Percentiles rank a stretch among this genome's conserved stretches.
Evolutionary conservation across 345 rosid species (phyloP).

Genomic region (Pistacia integerrima): DNA sequence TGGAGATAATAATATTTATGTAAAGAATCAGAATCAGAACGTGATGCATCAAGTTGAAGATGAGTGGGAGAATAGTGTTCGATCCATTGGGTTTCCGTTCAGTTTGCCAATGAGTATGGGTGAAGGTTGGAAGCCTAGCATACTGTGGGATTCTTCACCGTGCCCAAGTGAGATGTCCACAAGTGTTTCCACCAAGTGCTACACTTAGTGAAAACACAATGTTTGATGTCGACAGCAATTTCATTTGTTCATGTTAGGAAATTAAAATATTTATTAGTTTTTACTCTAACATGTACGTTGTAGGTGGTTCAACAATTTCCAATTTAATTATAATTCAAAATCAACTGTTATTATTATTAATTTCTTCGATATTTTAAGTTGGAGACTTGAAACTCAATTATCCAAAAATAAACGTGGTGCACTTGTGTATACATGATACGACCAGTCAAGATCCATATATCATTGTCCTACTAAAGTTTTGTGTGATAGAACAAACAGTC

Average conservation of each 20-base stretch:
- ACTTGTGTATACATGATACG: background rate
- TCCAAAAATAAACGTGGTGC: background rate
- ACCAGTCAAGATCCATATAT: background rate
- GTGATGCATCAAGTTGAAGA: constrained; percentile 17
- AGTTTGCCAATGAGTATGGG: constrained; percentile 31
- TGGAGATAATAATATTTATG: constrained; percentile 12
- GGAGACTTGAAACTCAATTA: background rate
- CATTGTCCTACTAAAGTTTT: too few relatives aligned
- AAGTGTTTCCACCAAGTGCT: constrained; percentile 33
- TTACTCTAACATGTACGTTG: constrained; percentile 17
- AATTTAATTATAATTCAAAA: background rate
- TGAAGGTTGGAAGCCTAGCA: constrained; percentile 44
- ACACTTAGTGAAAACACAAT: constrained; percentile 22
- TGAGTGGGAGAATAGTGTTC: constrained; percentile 26
- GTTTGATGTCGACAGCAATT: constrained; percentile 8
- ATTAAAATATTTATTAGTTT: background rate
- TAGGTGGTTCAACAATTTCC: background rate
- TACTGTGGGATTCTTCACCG: constrained; percentile 36
- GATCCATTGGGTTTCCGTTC: constrained; percentile 34
- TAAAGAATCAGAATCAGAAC: constrained; percentile 15
- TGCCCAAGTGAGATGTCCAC: constrained; percentile 33
- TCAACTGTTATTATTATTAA: background rate
- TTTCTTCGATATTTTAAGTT: background rate
- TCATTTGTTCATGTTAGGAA: constrained; percentile 23
- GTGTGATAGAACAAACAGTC: too few relatives aligned